Percentiles rank a stretch among this genome's conserved stretches.
Conservation (phyloP, 768 basidiomycete species). For the Rickenella mellea region DNA sequence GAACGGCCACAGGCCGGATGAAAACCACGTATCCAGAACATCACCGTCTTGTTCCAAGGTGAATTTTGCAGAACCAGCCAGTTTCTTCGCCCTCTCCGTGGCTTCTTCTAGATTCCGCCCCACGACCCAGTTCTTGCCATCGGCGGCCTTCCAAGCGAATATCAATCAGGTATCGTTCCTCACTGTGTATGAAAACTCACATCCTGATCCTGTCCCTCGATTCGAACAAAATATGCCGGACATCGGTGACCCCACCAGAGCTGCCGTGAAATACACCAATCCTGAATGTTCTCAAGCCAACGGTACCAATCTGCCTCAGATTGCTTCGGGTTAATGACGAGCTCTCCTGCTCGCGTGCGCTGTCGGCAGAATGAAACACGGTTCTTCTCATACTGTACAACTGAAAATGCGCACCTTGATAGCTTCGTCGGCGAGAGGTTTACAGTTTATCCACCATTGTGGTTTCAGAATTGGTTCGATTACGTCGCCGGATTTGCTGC, state of each 20-base stretch:
- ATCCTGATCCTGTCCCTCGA: constrained; percentile 68
- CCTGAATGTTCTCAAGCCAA: constrained; percentile 92
- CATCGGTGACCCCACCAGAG: constrained; percentile 99
- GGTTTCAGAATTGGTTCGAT: constrained; percentile 95
- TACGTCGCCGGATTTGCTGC: constrained; percentile 90
- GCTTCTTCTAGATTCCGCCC: constrained; percentile 76
- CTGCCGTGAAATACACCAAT: constrained; percentile 99
- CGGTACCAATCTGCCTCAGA: constrained; percentile 94
- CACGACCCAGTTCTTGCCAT: constrained; percentile 85
- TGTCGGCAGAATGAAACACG: constrained; percentile 19
- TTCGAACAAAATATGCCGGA: constrained; percentile 86
- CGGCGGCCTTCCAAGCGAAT: constrained; percentile 34
- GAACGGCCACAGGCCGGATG: constrained; percentile 94
- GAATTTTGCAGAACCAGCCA: constrained; percentile 62
- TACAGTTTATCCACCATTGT: constrained; percentile 98
- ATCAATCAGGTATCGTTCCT: neutral
- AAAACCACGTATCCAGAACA: constrained; percentile 99
- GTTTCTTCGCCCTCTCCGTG: constrained; percentile 54
- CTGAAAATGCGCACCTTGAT: constrained; percentile 46
- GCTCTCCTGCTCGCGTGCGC: constrained; percentile 85
- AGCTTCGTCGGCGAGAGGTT: constrained; percentile 83
- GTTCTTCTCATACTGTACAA: neutral
- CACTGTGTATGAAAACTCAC: constrained; percentile 25
- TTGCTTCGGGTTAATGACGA: constrained; percentile 70
- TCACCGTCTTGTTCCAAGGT: constrained; percentile 89